A percentile compares a stretch with the other conserved stretches of the same genome.
Evolutionary conservation across 306 rosid genomes (phyloP).

Genomic region (Vicia faba): DNA sequence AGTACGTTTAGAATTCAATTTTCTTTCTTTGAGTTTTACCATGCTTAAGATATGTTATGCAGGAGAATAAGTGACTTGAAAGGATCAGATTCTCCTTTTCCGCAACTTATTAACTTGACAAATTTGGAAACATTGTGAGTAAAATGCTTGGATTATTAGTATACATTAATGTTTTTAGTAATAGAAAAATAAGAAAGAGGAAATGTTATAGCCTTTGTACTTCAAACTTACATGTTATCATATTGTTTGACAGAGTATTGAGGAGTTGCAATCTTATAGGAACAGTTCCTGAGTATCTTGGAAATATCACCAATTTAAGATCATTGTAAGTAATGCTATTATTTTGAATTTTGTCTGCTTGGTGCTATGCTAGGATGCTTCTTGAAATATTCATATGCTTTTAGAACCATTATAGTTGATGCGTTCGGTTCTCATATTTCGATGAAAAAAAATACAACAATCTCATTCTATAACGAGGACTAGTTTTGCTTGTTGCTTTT

Average conservation of each 20-base stretch:
- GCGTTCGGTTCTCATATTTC: not conserved
- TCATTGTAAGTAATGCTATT: constrained; percentile 50
- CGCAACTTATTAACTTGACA: constrained; percentile 47
- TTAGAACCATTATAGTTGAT: not conserved
- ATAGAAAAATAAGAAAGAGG: not conserved
- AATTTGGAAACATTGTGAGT: constrained; percentile 54
- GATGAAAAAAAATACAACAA: not conserved
- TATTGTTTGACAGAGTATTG: constrained; percentile 34
- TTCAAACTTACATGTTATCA: not conserved
- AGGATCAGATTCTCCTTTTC: constrained; percentile 60
- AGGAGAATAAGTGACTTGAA: constrained; percentile 78
- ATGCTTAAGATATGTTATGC: constrained; percentile 31
- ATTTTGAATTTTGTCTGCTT: not conserved
- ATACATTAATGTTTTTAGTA: not conserved
- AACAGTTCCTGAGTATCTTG: constrained; percentile 47
- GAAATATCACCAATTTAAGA: constrained; percentile 39
- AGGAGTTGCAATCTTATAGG: constrained; percentile 52
- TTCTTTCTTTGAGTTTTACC: not conserved
- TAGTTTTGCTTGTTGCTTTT: constrained; percentile 24
- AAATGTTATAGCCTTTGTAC: not conserved
- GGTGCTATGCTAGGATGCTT: not conserved
- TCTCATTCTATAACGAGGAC: constrained; percentile 6
- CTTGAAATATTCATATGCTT: not conserved
- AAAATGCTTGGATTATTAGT: not conserved
- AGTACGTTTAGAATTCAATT: not conserved